Evolutionary conservation across 345 rosid genomes (phyloP), one percentile per base, ranked within the genome.

Genomic region (Draba incana): DNA sequence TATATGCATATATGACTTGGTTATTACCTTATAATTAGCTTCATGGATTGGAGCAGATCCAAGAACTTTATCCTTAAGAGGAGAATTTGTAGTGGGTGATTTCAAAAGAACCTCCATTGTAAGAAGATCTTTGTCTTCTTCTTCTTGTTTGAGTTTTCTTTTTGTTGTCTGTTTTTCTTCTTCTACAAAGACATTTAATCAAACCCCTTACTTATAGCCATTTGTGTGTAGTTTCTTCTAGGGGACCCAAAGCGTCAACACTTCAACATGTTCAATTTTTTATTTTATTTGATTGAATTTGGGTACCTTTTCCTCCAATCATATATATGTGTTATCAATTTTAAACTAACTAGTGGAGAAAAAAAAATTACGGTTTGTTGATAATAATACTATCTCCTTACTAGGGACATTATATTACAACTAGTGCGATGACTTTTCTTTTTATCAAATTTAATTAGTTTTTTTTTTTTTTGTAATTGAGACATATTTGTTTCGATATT

Each of bases 241-340:
- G 70, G 71, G 68, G 77, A 66, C 72, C 76, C 83, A 75, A 84
- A 87, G 80, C 79, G 93, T 87, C 88, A 85, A 87, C 88, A 75
- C 79, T 75, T 67, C 81, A 72, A 59, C 81, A 66, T 70, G 71
- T 68, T 75, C 30, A 56, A 33, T 71, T 61, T 56, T 42, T 9
- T 13, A 60, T 48, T 69, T 13, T 4, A 54, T 44, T 49, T 24
- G 45, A 60, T 75, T 62, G 47, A 52, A 68, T 55, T 66, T 30
- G 11, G 8, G 33, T 69, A 38, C 69, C 30, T n/a, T 61, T 68
- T 75, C 74, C 52, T 62, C 70, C 65, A 68, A 56, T 75, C 60
- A 68, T 68, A 62, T 20, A 20, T 69, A 47, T 62, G n/a, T 28
- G 57, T 68, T 46, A 61, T 59, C 4, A 39, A 54, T 47, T 62